Conservation (phyloP, 768 basidiomycete species). For the Russula sp. region DNA sequence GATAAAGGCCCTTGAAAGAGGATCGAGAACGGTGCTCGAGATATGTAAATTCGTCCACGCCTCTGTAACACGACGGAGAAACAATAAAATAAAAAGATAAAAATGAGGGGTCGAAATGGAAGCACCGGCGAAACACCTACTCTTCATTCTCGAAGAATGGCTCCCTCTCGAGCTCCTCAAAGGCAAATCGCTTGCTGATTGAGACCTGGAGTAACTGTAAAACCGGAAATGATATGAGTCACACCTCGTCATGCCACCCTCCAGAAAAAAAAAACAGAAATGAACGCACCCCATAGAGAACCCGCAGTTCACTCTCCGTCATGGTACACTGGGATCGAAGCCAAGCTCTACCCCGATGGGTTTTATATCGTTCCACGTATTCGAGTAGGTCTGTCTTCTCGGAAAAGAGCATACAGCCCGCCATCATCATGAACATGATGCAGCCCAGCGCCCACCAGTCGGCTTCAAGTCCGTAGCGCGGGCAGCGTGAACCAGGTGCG, state of each 20-base stretch:
- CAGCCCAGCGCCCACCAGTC: conserved; percentile 32
- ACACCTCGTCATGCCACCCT: not conserved
- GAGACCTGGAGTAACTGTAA: conserved; percentile 24
- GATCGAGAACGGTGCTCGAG: conserved; percentile 26
- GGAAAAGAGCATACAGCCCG: conserved; percentile 26
- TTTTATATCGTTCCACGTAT: conserved; percentile 23
- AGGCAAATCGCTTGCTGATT: conserved; percentile 25
- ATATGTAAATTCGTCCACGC: conserved; percentile 24
- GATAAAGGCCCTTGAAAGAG: conserved; percentile 21
- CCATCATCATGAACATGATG: conserved; percentile 29
- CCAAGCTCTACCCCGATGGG: conserved; percentile 22
- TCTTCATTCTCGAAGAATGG: conserved; percentile 28
- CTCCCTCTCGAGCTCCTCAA: conserved; percentile 26
- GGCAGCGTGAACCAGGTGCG: conserved; percentile 15
- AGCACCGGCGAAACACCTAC: conserved; percentile 15
- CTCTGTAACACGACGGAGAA: conserved; percentile 11
- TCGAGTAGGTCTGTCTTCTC: conserved; percentile 27
- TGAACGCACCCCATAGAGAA: conserved; percentile 27
- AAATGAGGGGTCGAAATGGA: conserved; percentile 2
- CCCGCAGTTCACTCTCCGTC: conserved; percentile 21
- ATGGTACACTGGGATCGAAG: conserved; percentile 21
- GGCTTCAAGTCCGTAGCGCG: conserved; percentile 28
- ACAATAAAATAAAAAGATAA: no score
- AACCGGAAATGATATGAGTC: not conserved
- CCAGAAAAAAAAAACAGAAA: not conserved